Base-by-base conservation (phyloP, 768 basidiomycete species). In the Mycena galopus region DNA sequence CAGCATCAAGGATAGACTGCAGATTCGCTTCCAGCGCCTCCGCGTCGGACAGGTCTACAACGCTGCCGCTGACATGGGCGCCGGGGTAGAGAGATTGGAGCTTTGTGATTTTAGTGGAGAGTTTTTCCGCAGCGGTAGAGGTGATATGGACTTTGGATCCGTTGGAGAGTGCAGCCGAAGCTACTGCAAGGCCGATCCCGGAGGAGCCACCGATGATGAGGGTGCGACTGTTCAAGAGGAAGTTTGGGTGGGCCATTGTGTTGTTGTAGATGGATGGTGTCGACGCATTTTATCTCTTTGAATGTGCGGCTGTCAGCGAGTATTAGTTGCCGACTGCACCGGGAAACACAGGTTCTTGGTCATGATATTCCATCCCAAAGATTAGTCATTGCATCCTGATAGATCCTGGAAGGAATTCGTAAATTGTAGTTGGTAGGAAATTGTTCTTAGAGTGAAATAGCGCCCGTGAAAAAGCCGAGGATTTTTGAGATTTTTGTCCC, bases 141-240 rank as follows among this genome's bases (percentile, higher is more conserved):
- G 65, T 67, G 51, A 67, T 67, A n/a, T 67, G 65, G 32, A 67
- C 65, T 44, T 47, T 67, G 23, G 65, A 67, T 30, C 56, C 65
- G 33, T 39, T 67, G 30, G 65, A 19, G 30, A 67, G 65, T 2
- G 65, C 55, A 16, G 25, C 65, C 4, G 65, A 67, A 39, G 65
- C 65, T 55, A 67, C 65, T 9, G 55, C 65, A 35, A 65, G 55
- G 25, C 63, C 63, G 21, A 65, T n/a, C 23, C 63, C 63, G 23
- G 29, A 32, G 63, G 65, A 58, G 9, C 65, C 65, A 7, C 65
- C 65, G 25, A 67, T 58, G 30, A 67, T 30, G 25, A 67, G 55
- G 17, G 56, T 58, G 16, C 56, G 65, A 33, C 32, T 23, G 53
- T 55, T 55, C 14, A 50, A 23, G 47, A 65, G 37, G 37, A 65